Percentiles rank a stretch among this genome's conserved stretches.
These are phyloP conservation scores for Magnolia sinica DNA, from an alignment of 164 flowering plant species.

Conservation along the genomic window DNA sequence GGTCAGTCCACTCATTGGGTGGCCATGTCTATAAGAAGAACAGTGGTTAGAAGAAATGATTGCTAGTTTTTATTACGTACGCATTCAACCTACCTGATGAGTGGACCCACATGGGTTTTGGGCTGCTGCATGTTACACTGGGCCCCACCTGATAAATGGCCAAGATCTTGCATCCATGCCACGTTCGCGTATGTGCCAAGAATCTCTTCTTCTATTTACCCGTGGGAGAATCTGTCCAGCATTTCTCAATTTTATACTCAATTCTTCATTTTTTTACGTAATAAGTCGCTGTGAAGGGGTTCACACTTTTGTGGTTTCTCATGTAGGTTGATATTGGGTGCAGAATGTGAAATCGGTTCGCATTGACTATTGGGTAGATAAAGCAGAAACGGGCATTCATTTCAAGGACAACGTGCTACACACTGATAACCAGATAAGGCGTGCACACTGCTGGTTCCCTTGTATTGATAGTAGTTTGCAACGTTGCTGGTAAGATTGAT, in stretches of 20 bases:
- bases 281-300: conserved; percentile 18
- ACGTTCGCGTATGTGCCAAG: no score
- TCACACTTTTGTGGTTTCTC: conserved; percentile 32
- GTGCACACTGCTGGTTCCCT: conserved; percentile 98
- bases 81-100: no score
- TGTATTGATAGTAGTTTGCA: conserved; percentile 72
- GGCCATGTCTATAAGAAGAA: no score
- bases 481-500: conserved; percentile 62
- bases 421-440: conserved; percentile 88
- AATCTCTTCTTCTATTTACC: no score
- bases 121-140: no score
- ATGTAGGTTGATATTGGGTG: conserved; percentile 62
- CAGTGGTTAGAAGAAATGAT: no score
- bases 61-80: no score
- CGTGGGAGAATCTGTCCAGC: no score
- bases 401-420: conserved; percentile 58
- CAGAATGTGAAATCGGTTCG: conserved; percentile 85
- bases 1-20: no score
- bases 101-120: no score
- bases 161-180: no score
- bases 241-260: not conserved
- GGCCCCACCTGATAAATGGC: no score
- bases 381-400: conserved; percentile 81
- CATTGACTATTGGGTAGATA: conserved; percentile 84
- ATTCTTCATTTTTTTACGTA: not conserved